These are phyloP conservation scores for Emergomyces pasteurianus DNA, from an alignment of 2,329 filamentous ascomycete species.

Conservation along the genomic window DNA sequence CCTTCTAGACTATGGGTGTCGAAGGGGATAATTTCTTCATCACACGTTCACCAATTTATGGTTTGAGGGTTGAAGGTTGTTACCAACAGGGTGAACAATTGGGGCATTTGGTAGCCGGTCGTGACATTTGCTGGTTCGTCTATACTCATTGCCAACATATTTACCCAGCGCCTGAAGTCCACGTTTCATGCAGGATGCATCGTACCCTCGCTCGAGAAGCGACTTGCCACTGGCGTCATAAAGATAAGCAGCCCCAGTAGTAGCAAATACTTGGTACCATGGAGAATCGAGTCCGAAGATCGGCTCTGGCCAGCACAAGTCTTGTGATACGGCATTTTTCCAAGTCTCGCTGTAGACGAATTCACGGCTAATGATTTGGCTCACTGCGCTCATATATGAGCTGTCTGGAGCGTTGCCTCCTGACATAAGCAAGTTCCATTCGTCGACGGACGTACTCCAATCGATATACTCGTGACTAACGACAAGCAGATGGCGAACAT, in stretches of 20 bases:
- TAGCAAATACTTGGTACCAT: neutral
- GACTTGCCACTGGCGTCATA: neutral
- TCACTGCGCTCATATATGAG: neutral
- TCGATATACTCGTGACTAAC: neutral
- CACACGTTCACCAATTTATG: neutral
- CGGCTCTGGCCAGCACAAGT: neutral
- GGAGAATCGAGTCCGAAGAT: neutral
- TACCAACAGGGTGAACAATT: neutral
- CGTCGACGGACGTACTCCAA: neutral
- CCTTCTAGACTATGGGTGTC: no score
- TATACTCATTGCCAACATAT: neutral
- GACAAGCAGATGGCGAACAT: neutral
- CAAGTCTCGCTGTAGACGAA: neutral
- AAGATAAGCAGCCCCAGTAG: neutral
- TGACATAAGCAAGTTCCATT: neutral
- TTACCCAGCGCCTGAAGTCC: neutral
- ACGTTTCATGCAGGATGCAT: neutral
- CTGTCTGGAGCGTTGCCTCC: neutral
- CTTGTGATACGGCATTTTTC: neutral
- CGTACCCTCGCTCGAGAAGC: neutral
- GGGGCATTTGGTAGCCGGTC: neutral
- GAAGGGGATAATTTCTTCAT: neutral
- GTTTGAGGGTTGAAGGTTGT: neutral
- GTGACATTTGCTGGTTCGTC: neutral
- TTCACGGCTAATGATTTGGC: neutral